These are phyloP conservation scores for Triticum turgidum DNA, from an alignment of 176 grass and related monocot species.

Conservation along the genomic window DNA sequence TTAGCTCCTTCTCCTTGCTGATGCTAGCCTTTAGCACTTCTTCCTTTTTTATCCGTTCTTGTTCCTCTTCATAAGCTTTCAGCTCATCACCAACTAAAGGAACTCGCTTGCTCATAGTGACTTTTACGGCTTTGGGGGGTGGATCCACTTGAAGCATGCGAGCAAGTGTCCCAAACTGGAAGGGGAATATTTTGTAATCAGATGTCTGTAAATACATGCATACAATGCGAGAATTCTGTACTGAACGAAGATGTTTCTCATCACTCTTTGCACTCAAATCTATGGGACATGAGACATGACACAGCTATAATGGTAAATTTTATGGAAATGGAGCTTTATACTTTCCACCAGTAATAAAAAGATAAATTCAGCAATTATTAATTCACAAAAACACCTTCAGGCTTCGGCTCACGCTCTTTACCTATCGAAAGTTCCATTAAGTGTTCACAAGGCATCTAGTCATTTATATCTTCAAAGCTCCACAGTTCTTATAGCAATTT, in stretches of 20 bases:
- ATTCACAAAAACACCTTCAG: background rate
- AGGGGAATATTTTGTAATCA: constrained; percentile 16
- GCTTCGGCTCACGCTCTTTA: background rate
- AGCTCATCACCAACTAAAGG: constrained; percentile 91
- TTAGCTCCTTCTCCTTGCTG: constrained; percentile 75
- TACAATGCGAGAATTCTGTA: constrained; percentile 10
- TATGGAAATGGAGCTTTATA: background rate
- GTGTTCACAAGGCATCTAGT: background rate
- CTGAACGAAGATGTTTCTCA: background rate
- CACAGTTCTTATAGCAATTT: background rate
- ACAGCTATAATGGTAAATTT: background rate
- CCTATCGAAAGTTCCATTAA: background rate
- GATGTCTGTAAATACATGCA: background rate
- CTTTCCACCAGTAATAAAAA: background rate
- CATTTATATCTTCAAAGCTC: constrained; percentile 6
- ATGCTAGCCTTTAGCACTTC: constrained; percentile 63
- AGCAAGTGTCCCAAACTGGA: constrained; percentile 96
- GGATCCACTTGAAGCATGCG: constrained; percentile 99
- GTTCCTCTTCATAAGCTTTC: constrained; percentile 92
- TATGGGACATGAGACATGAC: constrained; percentile 8
- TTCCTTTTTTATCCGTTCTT: constrained; percentile 82
- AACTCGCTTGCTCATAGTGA: constrained; percentile 85
- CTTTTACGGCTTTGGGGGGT: constrained; percentile 92
- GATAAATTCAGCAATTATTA: constrained; percentile 4
- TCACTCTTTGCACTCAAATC: background rate